Conservation (phyloP, 169 alveolate species). For the Plasmodium reichenowi region DNA sequence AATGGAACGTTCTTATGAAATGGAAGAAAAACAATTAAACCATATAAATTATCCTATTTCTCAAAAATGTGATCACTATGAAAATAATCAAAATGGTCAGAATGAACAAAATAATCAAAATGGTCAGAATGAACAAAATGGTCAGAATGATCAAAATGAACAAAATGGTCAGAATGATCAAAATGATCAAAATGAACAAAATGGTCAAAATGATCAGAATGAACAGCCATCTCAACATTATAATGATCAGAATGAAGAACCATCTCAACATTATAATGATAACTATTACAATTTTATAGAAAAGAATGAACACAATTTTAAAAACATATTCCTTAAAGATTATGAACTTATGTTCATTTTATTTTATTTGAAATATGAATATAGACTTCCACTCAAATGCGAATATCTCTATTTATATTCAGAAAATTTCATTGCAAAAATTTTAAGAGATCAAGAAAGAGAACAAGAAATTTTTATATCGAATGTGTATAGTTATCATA, state of each 20-base stretch:
- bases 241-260: background rate
- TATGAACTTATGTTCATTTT: conserved; percentile 25
- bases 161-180: background rate
- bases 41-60: too few relatives aligned
- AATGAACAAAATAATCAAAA: too few relatives aligned
- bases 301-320: conserved; percentile 28
- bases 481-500: conserved; percentile 21
- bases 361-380: conserved; percentile 55
- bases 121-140: too few relatives aligned
- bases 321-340: conserved; percentile 13
- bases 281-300: conserved; percentile 1
- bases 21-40: too few relatives aligned
- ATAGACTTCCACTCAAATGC: background rate
- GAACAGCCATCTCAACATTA: too few relatives aligned
- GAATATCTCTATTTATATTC: conserved; percentile 24
- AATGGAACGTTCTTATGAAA: background rate
- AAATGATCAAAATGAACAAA: background rate
- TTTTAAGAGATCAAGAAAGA: background rate
- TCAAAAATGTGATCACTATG: too few relatives aligned
- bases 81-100: background rate
- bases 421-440: conserved; percentile 6
- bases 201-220: too few relatives aligned
- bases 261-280: background rate
- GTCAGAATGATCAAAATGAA: too few relatives aligned
- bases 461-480: conserved; percentile 15